These are phyloP conservation scores for Candida stauntonica DNA, from an alignment of 805 yeast genomes.

Conservation along the genomic window DNA sequence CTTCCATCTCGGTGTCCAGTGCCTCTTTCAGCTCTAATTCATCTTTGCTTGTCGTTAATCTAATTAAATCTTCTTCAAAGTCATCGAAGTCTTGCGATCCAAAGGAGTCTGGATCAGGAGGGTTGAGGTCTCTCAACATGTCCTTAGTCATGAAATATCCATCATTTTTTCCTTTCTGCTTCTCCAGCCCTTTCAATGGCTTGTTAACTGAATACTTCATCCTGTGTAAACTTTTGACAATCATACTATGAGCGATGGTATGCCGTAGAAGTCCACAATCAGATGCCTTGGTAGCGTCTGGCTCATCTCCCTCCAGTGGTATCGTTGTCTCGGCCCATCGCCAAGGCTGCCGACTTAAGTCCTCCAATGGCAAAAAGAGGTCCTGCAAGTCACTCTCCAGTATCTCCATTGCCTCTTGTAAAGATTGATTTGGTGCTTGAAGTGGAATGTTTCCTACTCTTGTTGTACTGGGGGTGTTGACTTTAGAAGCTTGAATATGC, in stretches of 20 bases:
- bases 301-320: neutral
- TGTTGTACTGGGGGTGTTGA: neutral
- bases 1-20: neutral
- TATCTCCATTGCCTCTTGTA: neutral
- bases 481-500: neutral
- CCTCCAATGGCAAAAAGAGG: neutral
- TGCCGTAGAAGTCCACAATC: slow-evolving; percentile 9
- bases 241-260: slow-evolving; percentile 39
- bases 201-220: slow-evolving; percentile 22
- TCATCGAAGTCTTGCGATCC: slow-evolving; percentile 18
- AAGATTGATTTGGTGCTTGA: neutral
- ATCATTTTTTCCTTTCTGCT: slow-evolving; percentile 9
- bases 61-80: slow-evolving; percentile 16
- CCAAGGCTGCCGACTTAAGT: neutral
- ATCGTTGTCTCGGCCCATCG: neutral
- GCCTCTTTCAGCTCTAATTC: neutral
- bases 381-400: neutral
- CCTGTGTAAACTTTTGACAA: slow-evolving; percentile 32
- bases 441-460: neutral
- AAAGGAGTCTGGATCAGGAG: slow-evolving; percentile 21
- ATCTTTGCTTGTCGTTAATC: slow-evolving; percentile 1
- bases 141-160: slow-evolving; percentile 28
- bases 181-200: slow-evolving; percentile 18
- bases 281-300: neutral
- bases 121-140: slow-evolving; percentile 25